A percentile compares a stretch with the other conserved stretches of the same genome.
These are phyloP conservation scores for Aurinia saxatilis DNA, from an alignment of 345 rosid species.

Conservation along the genomic window DNA sequence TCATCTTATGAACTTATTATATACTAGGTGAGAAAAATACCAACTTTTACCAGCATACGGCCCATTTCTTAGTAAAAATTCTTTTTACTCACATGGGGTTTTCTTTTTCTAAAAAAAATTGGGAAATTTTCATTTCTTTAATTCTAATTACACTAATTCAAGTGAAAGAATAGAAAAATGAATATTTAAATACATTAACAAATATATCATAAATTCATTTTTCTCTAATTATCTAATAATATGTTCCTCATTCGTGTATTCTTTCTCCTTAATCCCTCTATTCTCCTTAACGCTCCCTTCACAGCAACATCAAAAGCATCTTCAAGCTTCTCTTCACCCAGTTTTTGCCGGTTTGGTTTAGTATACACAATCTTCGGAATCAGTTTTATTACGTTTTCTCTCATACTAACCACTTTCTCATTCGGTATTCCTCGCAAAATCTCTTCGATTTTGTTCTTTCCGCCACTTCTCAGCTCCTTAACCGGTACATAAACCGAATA, in stretches of 20 bases:
- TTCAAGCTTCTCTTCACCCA: slow-evolving; percentile 16
- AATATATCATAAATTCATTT: neutral
- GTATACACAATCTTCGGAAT: slow-evolving; percentile 47
- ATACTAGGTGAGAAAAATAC: too few relatives aligned
- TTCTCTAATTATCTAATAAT: neutral
- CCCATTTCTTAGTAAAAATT: too few relatives aligned
- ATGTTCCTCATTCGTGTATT: neutral
- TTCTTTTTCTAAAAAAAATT: too few relatives aligned
- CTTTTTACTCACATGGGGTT: too few relatives aligned
- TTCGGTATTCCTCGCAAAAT: slow-evolving; percentile 25
- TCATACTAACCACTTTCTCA: slow-evolving; percentile 28
- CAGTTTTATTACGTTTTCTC: slow-evolving; percentile 37
- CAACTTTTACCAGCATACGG: too few relatives aligned
- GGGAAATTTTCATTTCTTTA: too few relatives aligned
- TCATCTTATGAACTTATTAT: too few relatives aligned
- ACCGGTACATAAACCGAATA: slow-evolving; percentile 45
- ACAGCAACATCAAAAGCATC: slow-evolving; percentile 55
- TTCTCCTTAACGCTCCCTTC: slow-evolving; percentile 28
- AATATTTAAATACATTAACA: neutral
- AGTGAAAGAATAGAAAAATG: neutral
- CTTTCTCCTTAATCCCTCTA: slow-evolving; percentile 16
- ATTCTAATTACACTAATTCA: neutral
- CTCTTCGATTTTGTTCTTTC: slow-evolving; percentile 21
- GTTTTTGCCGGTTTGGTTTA: slow-evolving; percentile 20
- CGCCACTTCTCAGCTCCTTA: slow-evolving; percentile 19